phyloP scores from a whole-genome alignment of 306 rosid genomes.

The Pyrus bretschneideri region DNA sequence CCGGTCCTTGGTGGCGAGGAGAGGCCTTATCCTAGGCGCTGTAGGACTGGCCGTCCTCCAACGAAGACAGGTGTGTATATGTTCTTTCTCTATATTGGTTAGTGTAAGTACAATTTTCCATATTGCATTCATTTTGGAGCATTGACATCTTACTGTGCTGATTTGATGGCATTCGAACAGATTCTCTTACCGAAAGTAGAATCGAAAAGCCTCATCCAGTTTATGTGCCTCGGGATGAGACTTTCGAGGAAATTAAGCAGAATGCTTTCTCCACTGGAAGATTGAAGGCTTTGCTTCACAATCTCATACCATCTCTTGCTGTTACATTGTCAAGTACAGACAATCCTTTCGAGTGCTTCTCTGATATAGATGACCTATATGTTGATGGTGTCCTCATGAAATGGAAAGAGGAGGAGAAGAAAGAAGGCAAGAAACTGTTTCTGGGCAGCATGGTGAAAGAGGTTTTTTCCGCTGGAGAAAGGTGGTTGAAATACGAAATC shows the following conservation, averaged over 20 bases:
- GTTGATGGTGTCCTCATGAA: slow-evolving; percentile 58
- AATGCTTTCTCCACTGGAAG: slow-evolving; percentile 76
- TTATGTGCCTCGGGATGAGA: slow-evolving; percentile 90
- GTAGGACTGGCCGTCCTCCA: slow-evolving; percentile 79
- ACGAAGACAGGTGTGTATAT: slow-evolving; percentile 40
- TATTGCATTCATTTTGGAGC: not conserved
- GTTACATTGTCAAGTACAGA: slow-evolving; percentile 73
- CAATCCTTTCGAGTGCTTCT: slow-evolving; percentile 72
- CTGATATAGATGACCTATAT: slow-evolving; percentile 84
- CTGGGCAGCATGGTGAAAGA: slow-evolving; percentile 49
- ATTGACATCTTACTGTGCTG: slow-evolving; percentile 10
- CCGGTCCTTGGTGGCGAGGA: slow-evolving; percentile 54
- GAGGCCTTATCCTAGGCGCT: slow-evolving; percentile 86
- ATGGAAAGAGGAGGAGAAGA: slow-evolving; percentile 56
- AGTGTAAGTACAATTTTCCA: not conserved
- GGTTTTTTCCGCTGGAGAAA: slow-evolving; percentile 45
- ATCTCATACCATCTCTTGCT: slow-evolving; percentile 73
- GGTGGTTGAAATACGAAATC: slow-evolving; percentile 65
- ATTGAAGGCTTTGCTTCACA: slow-evolving; percentile 87
- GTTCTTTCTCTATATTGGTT: not conserved
- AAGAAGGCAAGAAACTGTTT: slow-evolving; percentile 25
- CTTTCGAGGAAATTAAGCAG: slow-evolving; percentile 88
- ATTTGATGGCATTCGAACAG: slow-evolving; percentile 34
- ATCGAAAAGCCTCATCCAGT: slow-evolving; percentile 95
- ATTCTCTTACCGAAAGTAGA: slow-evolving; percentile 66